phyloP scores from a whole-genome alignment of 2,329 filamentous ascomycete genomes.

The Dendryphion nanum region DNA sequence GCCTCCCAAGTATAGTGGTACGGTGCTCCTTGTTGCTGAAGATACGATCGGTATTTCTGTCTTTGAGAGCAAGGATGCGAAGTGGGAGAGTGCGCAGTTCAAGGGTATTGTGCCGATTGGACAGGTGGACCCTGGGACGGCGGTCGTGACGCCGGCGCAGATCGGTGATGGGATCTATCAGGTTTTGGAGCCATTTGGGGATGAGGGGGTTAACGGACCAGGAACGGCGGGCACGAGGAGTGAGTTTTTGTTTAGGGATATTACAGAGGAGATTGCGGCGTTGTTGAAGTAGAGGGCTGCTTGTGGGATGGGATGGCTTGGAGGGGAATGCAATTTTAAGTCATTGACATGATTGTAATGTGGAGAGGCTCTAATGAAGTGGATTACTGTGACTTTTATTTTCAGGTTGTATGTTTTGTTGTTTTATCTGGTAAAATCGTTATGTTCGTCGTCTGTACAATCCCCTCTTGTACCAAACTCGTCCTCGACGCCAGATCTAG shows the following conservation, averaged over 20 bases:
- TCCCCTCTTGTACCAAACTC: too few species aligned
- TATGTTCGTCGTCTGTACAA: too few species aligned
- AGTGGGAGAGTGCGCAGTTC: constrained; percentile 13
- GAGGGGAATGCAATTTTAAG: too few species aligned
- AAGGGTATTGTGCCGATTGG: constrained; percentile 7
- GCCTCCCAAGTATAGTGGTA: constrained; percentile 11
- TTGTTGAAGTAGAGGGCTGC: constrained; percentile 4
- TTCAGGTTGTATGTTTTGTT: too few species aligned
- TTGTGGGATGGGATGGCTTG: too few species aligned
- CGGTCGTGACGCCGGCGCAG: constrained; percentile 9
- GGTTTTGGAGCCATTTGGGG: constrained; percentile 16
- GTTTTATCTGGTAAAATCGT: too few species aligned
- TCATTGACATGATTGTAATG: too few species aligned
- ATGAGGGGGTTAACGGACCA: constrained; percentile 12
- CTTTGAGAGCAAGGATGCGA: constrained; percentile 8
- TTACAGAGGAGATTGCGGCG: constrained; percentile 9
- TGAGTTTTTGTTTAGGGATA: constrained; percentile 12
- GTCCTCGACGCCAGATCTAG: too few species aligned
- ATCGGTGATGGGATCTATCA: constrained; percentile 11
- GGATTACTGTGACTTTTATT: too few species aligned
- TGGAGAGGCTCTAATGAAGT: too few species aligned
- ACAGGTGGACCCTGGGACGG: constrained; percentile 5
- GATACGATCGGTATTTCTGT: constrained; percentile 10
- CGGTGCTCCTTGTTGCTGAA: constrained; percentile 14
- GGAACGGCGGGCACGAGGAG: constrained; percentile 13